Conservation (phyloP, 2,329 filamentous ascomycete genomes). For the Lecanicillium sp. region DNA sequence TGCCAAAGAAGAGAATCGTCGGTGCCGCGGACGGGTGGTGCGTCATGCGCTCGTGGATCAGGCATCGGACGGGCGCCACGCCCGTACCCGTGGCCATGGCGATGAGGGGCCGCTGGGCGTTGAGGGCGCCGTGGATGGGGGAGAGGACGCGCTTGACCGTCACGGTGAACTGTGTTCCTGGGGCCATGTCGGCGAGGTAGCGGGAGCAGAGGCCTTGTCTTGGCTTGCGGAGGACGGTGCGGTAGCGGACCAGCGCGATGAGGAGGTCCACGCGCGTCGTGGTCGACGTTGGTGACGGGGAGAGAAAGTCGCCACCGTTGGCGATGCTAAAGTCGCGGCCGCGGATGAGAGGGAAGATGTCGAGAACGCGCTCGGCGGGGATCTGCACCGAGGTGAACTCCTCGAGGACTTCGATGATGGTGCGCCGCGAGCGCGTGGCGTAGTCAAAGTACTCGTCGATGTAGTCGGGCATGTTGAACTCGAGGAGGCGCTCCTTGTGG, state of each 20-base stretch:
- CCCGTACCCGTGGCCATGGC: slow-evolving; percentile 83
- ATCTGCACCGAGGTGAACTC: slow-evolving; percentile 83
- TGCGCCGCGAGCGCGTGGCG: slow-evolving; percentile 80
- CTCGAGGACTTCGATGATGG: slow-evolving; percentile 84
- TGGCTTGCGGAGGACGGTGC: slow-evolving; percentile 75
- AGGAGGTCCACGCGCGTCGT: slow-evolving; percentile 60
- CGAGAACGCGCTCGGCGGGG: slow-evolving; percentile 63
- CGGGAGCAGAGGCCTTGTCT: slow-evolving; percentile 85
- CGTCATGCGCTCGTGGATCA: slow-evolving; percentile 65
- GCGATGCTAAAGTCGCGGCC: slow-evolving; percentile 92
- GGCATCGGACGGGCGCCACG: slow-evolving; percentile 72
- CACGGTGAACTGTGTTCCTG: slow-evolving; percentile 52
- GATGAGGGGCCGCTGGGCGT: slow-evolving; percentile 50
- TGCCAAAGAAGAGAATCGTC: slow-evolving; percentile 73
- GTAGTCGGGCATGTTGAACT: slow-evolving; percentile 72
- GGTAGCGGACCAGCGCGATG: slow-evolving; percentile 84
- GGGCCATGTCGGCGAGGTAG: slow-evolving; percentile 62
- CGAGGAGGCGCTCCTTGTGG: slow-evolving; percentile 73
- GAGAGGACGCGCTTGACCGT: slow-evolving; percentile 42
- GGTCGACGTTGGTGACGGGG: slow-evolving; percentile 13
- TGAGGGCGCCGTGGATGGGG: slow-evolving; percentile 30
- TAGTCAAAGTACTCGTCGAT: slow-evolving; percentile 95
- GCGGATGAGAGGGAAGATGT: slow-evolving; percentile 74
- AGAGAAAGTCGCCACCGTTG: slow-evolving; percentile 50
- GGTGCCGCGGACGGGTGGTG: slow-evolving; percentile 20